Conservation (phyloP, 495 filamentous ascomycete genomes). For the Penicillium crystallinum region DNA sequence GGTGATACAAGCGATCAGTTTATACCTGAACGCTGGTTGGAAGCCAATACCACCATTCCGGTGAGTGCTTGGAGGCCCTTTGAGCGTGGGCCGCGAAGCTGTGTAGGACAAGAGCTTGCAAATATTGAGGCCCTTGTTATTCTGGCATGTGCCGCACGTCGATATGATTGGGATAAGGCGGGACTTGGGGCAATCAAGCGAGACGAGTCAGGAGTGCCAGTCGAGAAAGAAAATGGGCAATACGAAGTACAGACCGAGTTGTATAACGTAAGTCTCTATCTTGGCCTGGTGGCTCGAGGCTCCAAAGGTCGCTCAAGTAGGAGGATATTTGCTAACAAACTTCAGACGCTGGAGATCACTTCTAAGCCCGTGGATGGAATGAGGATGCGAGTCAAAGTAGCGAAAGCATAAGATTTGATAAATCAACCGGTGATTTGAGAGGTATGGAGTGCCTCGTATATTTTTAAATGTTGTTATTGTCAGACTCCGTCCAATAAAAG, state of each 20-base stretch:
- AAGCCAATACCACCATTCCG: slow-evolving; percentile 8
- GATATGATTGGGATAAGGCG: slow-evolving; percentile 25
- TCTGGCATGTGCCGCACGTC: slow-evolving; percentile 32
- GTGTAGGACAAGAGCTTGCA: slow-evolving; percentile 48
- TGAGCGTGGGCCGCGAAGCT: slow-evolving; percentile 43
- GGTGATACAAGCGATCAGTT: slow-evolving; percentile 13
- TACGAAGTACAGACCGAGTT: slow-evolving; percentile 38
- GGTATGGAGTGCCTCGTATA: no score
- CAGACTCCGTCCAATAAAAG: no score
- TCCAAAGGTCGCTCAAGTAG: neutral
- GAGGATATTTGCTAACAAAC: neutral
- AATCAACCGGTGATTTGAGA: no score
- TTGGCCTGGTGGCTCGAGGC: no score
- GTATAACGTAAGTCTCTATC: slow-evolving; percentile 33
- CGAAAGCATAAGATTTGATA: neutral
- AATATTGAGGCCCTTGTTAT: slow-evolving; percentile 38
- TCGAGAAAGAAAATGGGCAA: slow-evolving; percentile 33
- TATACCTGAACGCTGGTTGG: slow-evolving; percentile 22
- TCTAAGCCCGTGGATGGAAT: slow-evolving; percentile 21
- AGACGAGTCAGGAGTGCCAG: slow-evolving; percentile 15
- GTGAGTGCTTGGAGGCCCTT: slow-evolving; percentile 42
- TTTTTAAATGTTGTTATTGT: no score
- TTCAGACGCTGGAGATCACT: slow-evolving; percentile 13
- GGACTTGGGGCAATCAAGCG: slow-evolving; percentile 34
- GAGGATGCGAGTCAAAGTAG: slow-evolving; percentile 14